Base-by-base conservation (phyloP, 2,329 filamentous ascomycete species). In the Westerdykella sp. region DNA sequence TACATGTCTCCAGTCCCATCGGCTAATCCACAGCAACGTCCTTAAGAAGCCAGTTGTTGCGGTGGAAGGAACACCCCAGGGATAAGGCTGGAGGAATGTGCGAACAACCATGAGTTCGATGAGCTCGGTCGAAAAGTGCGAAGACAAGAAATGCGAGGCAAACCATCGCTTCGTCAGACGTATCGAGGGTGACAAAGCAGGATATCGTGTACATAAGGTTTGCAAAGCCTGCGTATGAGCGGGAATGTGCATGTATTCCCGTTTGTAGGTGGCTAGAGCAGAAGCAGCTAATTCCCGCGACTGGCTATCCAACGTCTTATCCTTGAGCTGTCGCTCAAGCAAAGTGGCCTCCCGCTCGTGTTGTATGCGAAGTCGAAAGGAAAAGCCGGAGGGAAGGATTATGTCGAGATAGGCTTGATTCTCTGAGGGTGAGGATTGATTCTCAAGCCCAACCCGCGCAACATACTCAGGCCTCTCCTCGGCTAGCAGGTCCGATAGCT, bases 121-220 rank as follows among this genome's bases (percentile, higher is more conserved):
- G 37, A 95, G 72, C 62, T 95, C 88, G 28, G 87, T 81, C 23
- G 77, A 75, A 53, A 97, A 75, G 63, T 96, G 86, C 12, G 76
- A 76, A 4, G 79, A 73, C 7, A 98, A 79, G 53, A 94, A 83
- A 64, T 98, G 93, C 2, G 78, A 77, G 50, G 80, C 78, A 66
- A 95, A 93, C 93, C 93, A 98, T 59, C 82, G 79, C 71, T 97
- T 97, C 36, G 86, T 76, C 2, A 97, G 73, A 14, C 91, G 82
- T 48, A 96, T 87, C 0, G 89, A 84, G 2, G 84, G 80, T 1
- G 89, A 94, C 6, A 98, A 73, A 1, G 87, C 76, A 1, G 84
- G 84, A 53, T 88, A 84, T 3, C 88, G 80, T 1, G 87, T 95
- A 67, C 84, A 88, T 42, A 89, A 80, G 1, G 84, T 88, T 41